Percentiles rank a stretch among this genome's conserved stretches.
Evolutionary conservation across 805 yeast genomes (phyloP).

Genomic region (Debaryomyces castellii): DNA sequence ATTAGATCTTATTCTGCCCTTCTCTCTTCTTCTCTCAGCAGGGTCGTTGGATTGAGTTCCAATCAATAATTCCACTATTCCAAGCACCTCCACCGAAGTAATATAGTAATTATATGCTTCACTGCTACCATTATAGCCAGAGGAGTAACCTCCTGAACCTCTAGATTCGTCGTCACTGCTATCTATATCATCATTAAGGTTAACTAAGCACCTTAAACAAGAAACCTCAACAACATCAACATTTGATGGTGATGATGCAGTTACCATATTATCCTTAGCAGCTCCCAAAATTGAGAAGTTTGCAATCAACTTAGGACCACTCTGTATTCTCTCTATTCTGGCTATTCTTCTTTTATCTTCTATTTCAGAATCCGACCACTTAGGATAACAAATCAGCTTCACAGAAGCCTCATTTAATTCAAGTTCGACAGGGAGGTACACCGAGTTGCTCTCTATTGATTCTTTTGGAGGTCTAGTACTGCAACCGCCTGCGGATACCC

Average conservation of each 20-base stretch:
- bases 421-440: conserved; percentile 48
- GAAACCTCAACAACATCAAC: conserved; percentile 59
- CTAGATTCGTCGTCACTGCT: conserved; percentile 23
- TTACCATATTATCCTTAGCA: conserved; percentile 46
- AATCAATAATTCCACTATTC: conserved; percentile 60
- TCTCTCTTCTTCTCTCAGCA: conserved; percentile 55
- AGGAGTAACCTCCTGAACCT: conserved; percentile 9
- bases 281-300: conserved; percentile 52
- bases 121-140: conserved; percentile 20
- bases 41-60: conserved; percentile 48
- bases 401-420: conserved; percentile 45
- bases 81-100: conserved; percentile 67
- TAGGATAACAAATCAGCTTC: conserved; percentile 49
- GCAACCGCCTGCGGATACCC: conserved; percentile 59
- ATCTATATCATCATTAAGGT: conserved; percentile 29
- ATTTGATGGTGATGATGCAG: conserved; percentile 38
- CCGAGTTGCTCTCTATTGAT: conserved; percentile 23
- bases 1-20: conserved; percentile 67
- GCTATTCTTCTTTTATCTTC: conserved; percentile 56
- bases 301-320: conserved; percentile 46
- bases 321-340: conserved; percentile 55
- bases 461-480: conserved; percentile 55
- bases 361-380: conserved; percentile 48
- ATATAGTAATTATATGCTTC: conserved; percentile 45
- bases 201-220: conserved; percentile 48